Evolutionary conservation across 1,139 yeast genomes (phyloP), one percentile per base, ranked within the genome.

Genomic region (Taphrina deformans): DNA sequence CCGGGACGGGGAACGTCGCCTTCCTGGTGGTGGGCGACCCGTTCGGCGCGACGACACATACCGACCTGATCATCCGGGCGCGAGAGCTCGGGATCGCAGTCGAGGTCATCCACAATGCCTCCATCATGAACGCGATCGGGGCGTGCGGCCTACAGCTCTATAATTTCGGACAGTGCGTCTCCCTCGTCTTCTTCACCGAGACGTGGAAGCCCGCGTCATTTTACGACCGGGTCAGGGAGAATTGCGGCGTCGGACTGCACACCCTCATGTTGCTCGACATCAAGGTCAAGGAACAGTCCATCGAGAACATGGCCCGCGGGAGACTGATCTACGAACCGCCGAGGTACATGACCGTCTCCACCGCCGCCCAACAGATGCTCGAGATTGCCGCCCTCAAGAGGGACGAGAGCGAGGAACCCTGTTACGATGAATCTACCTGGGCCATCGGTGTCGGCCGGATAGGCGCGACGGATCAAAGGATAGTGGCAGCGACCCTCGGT

Each of bases 111-210:
- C 99, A 93, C 78, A 93, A 93, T 76, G 99, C 99, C 1, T 89
- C 96, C 26, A 96, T 93, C 24, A 91, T 93, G 97, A 93, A 93
- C 75, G 99, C 99, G 0, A 96, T 93, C 26, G 99, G 99, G 14
- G 96, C 97, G 1, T 91, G 97, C 79, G 99, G 99, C 26, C 81
- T 93, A 69, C 99, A 93, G 76, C 81, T 93, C 68, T 93, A 93
- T 77, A 92, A 88, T 72, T 93, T 92, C 77, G 99, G 99, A 7
- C 99, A 93, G 78, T 91, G 98, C 14, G 95, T 93, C 16, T 90
- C 97, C 0, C 81, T 93, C 74, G 99, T 93, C 2, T 93, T 93
- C 75, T 93, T 93, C 81, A 92, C 97, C 29, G 98, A 92, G 46
- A 79, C 80, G 67, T 93, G 99, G 99, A 87, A 89, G 74, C 99